Conservation (phyloP, 2,329 filamentous ascomycete species). For the Dactylellina haptotyla region DNA sequence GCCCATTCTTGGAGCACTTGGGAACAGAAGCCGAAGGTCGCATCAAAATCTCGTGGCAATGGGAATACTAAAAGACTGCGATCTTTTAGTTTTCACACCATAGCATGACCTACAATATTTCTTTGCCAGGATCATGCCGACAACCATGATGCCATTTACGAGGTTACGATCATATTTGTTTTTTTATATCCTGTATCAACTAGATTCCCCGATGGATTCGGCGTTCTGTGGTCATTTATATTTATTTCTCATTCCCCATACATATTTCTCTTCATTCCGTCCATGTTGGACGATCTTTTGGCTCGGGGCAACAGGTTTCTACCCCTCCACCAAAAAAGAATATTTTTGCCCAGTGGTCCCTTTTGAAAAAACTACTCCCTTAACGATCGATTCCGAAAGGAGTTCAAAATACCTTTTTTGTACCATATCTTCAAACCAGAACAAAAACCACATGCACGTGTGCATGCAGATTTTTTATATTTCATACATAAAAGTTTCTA, state of each 20-base stretch:
- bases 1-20: constrained; percentile 18
- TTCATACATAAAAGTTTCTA: too few relatives aligned
- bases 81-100: constrained; percentile 2
- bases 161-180: constrained; percentile 28
- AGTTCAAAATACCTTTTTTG: too few relatives aligned
- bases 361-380: constrained; percentile 16
- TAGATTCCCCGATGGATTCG: constrained; percentile 53
- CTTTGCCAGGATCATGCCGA: constrained; percentile 13
- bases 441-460: too few relatives aligned
- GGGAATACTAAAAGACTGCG: constrained; percentile 23
- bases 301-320: constrained; percentile 8
- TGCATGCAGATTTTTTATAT: too few relatives aligned
- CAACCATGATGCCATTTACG: constrained; percentile 46
- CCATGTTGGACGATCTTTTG: constrained; percentile 22
- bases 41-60: constrained; percentile 45
- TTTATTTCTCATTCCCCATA: constrained; percentile 6
- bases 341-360: background rate
- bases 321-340: background rate
- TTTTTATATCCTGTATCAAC: constrained; percentile 25
- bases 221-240: constrained; percentile 41
- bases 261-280: constrained; percentile 33
- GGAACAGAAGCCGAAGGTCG: constrained; percentile 36
- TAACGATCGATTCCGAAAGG: constrained; percentile 14
- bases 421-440: too few relatives aligned
- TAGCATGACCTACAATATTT: constrained; percentile 21